These are phyloP conservation scores for Phialemoniopsis sp. DNA, from an alignment of 2,329 filamentous ascomycete genomes.

Conservation along the genomic window DNA sequence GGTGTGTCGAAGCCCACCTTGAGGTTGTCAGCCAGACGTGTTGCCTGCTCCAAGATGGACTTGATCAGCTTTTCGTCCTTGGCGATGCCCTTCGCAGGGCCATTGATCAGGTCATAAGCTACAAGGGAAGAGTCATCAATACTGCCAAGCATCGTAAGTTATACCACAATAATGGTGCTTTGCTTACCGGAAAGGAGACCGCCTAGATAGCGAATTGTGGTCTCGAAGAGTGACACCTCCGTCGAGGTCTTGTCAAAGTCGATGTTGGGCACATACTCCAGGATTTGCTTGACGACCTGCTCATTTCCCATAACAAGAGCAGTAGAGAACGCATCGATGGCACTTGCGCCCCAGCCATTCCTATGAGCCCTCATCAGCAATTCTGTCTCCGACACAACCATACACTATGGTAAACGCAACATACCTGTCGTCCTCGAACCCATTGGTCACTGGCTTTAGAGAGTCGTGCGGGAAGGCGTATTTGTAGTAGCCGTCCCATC, in stretches of 20 bases:
- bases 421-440: conserved; percentile 65
- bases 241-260: conserved; percentile 61
- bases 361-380: conserved; percentile 34
- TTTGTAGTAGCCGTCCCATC: conserved; percentile 69
- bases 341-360: conserved; percentile 81
- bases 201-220: conserved; percentile 82
- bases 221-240: conserved; percentile 78
- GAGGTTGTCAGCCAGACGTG: conserved; percentile 65
- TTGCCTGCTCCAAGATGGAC: conserved; percentile 61
- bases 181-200: conserved; percentile 67
- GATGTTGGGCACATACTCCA: conserved; percentile 66
- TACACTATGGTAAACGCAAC: conserved; percentile 8
- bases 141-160: conserved; percentile 1
- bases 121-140: too few species aligned
- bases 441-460: conserved; percentile 63
- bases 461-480: conserved; percentile 78
- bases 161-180: background rate
- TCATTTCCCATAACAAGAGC: conserved; percentile 71
- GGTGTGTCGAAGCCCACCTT: conserved; percentile 76
- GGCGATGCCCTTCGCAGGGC: conserved; percentile 32
- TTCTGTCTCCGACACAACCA: background rate
- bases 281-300: conserved; percentile 64
- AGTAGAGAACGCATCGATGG: conserved; percentile 76
- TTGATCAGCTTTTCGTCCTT: conserved; percentile 37
- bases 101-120: conserved; percentile 69